A percentile compares a stretch with the other conserved stretches of the same genome.
These are phyloP conservation scores for Sisymbrium irio DNA, from an alignment of 345 rosid species.

Conservation along the genomic window DNA sequence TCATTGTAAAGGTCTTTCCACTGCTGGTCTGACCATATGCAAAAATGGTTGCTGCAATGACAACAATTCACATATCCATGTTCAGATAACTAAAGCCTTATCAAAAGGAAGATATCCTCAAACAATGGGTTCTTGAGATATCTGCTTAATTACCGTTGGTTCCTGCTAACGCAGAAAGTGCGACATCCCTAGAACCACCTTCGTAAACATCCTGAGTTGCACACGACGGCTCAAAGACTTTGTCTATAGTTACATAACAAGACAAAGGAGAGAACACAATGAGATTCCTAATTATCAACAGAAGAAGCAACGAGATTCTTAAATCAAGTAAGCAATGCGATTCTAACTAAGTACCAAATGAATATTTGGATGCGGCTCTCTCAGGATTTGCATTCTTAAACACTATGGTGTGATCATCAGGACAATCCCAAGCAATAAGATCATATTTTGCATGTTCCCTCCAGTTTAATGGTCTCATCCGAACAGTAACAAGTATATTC, in stretches of 20 bases:
- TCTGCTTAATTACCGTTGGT: conserved; percentile 59
- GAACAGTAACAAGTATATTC: conserved; percentile 81
- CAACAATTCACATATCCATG: neutral
- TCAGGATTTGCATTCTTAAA: conserved; percentile 69
- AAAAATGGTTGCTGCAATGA: conserved; percentile 77
- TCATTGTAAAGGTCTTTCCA: conserved; percentile 92
- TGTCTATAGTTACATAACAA: conserved; percentile 48
- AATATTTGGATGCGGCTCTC: conserved; percentile 41
- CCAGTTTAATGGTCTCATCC: conserved; percentile 77
- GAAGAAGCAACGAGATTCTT: neutral
- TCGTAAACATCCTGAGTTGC: conserved; percentile 73
- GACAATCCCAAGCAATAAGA: conserved; percentile 92
- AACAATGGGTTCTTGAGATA: neutral
- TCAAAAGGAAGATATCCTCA: neutral
- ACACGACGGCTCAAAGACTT: conserved; percentile 66
- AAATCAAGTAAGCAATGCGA: neutral
- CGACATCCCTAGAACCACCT: conserved; percentile 91
- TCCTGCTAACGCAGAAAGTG: conserved; percentile 84
- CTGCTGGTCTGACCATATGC: conserved; percentile 96
- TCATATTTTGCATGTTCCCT: conserved; percentile 86
- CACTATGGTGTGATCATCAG: conserved; percentile 55
- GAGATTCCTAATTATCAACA: neutral
- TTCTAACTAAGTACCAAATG: conserved; percentile 52
- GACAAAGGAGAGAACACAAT: neutral
- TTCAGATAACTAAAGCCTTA: neutral